phyloP scores from a whole-genome alignment of 2,329 filamentous ascomycete genomes.

The Juglanconis oblonga region DNA sequence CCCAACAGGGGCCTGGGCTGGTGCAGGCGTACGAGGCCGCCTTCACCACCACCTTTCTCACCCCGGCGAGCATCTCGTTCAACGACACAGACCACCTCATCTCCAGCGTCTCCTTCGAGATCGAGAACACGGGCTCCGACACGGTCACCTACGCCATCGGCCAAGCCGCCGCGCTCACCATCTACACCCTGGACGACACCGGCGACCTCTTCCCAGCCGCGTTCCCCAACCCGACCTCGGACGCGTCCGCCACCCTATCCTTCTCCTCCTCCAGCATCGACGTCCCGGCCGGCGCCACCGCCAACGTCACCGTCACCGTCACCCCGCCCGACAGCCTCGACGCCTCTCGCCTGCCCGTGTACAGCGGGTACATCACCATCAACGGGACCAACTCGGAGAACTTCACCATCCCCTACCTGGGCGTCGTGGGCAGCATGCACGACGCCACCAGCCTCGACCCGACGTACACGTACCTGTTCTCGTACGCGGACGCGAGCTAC shows the following conservation, averaged over 20 bases:
- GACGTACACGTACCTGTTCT: neutral
- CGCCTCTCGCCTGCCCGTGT: conserved; percentile 32
- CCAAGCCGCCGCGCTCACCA: neutral
- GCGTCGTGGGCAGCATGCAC: conserved; percentile 28
- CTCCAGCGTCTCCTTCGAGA: conserved; percentile 1
- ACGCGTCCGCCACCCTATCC: conserved; percentile 14
- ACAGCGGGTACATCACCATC: conserved; percentile 40
- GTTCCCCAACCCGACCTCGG: conserved; percentile 13
- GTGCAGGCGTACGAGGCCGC: conserved; percentile 5
- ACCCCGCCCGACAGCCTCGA: conserved; percentile 28
- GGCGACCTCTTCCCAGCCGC: neutral
- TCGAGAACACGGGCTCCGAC: neutral
- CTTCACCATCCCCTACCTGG: conserved; percentile 38
- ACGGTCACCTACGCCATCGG: neutral
- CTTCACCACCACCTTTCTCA: conserved; percentile 5
- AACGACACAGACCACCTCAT: conserved; percentile 2
- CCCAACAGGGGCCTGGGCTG: conserved; percentile 6
- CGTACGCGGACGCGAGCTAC: neutral
- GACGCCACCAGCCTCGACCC: conserved; percentile 18
- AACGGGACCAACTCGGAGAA: conserved; percentile 33
- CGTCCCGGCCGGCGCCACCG: conserved; percentile 24
- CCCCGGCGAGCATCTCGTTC: conserved; percentile 6
- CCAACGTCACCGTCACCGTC: conserved; percentile 25
- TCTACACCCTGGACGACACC: conserved; percentile 8
- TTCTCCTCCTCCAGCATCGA: conserved; percentile 24